Evolutionary conservation across 306 rosid genomes (phyloP).

Genomic region (Pyrus pyrifolia): DNA sequence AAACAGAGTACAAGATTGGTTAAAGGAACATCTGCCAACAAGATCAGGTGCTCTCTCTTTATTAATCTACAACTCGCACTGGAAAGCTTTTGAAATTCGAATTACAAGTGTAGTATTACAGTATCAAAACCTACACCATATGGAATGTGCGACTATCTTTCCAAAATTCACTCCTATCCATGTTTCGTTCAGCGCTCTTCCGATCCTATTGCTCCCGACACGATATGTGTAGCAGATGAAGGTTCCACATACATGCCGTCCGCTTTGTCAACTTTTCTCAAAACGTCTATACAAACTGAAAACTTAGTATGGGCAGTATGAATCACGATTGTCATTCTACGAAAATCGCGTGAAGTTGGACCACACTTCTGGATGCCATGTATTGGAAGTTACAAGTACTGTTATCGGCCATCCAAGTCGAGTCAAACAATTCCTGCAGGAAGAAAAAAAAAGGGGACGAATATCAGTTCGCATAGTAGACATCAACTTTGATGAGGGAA

Average conservation of each 20-base stretch:
- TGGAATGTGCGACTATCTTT: not conserved
- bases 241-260: not conserved
- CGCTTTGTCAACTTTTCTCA: not conserved
- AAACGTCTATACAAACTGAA: not conserved
- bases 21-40: not conserved
- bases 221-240: not conserved
- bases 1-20: not conserved
- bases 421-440: slow-evolving; percentile 53
- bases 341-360: not conserved
- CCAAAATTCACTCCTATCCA: not conserved
- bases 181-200: not conserved
- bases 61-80: not conserved
- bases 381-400: not conserved
- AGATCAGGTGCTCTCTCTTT: not conserved
- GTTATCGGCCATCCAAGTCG: slow-evolving; percentile 22
- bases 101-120: not conserved
- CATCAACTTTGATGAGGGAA: not conserved
- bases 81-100: not conserved
- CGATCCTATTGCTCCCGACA: not conserved
- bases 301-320: not conserved
- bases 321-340: not conserved
- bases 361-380: not conserved
- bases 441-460: not conserved
- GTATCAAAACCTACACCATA: not conserved
- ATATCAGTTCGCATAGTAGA: slow-evolving; percentile 11